phyloP scores from a whole-genome alignment of 257 asterid genomes.

The Solanum pinnatisectum region DNA sequence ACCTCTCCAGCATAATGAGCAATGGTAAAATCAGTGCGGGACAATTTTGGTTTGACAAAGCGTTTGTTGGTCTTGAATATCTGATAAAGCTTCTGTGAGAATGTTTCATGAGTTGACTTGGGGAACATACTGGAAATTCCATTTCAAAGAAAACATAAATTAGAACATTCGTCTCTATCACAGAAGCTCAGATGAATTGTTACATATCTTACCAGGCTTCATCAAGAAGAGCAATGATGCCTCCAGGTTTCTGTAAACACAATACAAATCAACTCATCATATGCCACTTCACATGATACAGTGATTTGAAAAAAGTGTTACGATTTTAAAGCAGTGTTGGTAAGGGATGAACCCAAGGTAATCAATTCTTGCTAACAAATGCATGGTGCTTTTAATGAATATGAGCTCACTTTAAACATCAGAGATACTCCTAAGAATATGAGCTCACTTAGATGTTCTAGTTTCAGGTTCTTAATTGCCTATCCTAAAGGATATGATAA shows the following conservation, averaged over 20 bases:
- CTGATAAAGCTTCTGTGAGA: slow-evolving; percentile 92
- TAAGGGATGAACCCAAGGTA: not conserved
- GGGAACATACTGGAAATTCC: slow-evolving; percentile 87
- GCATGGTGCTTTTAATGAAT: not conserved
- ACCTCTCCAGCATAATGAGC: slow-evolving; percentile 99
- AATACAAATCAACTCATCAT: not conserved
- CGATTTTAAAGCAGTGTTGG: not conserved
- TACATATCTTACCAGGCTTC: slow-evolving; percentile 68
- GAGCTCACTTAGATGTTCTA: not conserved
- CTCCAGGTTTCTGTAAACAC: slow-evolving; percentile 93
- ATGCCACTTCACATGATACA: not conserved
- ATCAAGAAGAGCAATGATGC: slow-evolving; percentile 91
- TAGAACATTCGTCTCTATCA: not conserved
- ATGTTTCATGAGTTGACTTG: slow-evolving; percentile 94
- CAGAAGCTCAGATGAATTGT: not conserved
- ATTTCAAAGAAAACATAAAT: slow-evolving; percentile 6
- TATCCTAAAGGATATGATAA: not conserved
- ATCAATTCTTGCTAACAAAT: not conserved
- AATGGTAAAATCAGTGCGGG: slow-evolving; percentile 86
- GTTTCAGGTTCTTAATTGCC: not conserved
- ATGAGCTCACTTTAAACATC: not conserved
- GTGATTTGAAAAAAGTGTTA: not conserved
- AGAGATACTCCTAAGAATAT: not conserved
- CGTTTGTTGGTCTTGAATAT: slow-evolving; percentile 81
- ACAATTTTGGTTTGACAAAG: slow-evolving; percentile 86